These are phyloP conservation scores for Citrus reticulata DNA, from an alignment of 345 rosid genomes.

Conservation along the genomic window DNA sequence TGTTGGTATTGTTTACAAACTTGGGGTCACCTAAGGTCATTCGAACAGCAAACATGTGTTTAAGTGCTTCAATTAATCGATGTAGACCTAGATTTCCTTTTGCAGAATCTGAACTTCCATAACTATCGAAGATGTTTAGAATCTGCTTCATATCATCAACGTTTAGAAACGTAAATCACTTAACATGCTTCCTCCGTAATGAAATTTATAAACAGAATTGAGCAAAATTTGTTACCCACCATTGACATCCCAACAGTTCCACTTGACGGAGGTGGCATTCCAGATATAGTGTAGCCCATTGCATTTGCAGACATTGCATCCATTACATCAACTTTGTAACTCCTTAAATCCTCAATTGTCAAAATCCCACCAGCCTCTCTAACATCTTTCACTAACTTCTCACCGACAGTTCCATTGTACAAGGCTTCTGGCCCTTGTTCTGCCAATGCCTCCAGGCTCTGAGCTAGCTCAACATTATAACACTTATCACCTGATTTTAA, in stretches of 20 bases:
- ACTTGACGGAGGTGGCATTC: slow-evolving; percentile 96
- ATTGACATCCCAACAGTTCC: slow-evolving; percentile 70
- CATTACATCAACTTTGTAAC: slow-evolving; percentile 55
- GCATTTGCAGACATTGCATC: slow-evolving; percentile 56
- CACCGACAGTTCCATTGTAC: slow-evolving; percentile 68
- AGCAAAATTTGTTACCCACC: slow-evolving; percentile 36
- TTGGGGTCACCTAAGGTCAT: slow-evolving; percentile 91
- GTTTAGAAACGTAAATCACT: neutral
- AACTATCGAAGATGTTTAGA: slow-evolving; percentile 65
- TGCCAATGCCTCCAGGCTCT: slow-evolving; percentile 55
- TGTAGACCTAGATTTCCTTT: slow-evolving; percentile 55
- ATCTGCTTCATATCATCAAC: slow-evolving; percentile 38
- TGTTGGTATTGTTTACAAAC: slow-evolving; percentile 42
- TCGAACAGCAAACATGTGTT: slow-evolving; percentile 86
- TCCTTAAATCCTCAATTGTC: slow-evolving; percentile 77
- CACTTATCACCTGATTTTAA: slow-evolving; percentile 60
- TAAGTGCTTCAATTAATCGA: slow-evolving; percentile 78
- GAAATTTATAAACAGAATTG: no score
- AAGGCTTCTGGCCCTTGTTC: slow-evolving; percentile 70
- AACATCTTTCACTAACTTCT: slow-evolving; percentile 71
- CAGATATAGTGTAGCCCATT: slow-evolving; percentile 66
- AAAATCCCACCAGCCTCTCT: slow-evolving; percentile 74
- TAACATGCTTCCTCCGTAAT: neutral
- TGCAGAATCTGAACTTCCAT: slow-evolving; percentile 50
- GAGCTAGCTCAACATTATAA: slow-evolving; percentile 53